A percentile compares a stretch with the other conserved stretches of the same genome.
phyloP scores from a whole-genome alignment of 305 asterid species.

The Stenogyne calaminthoides region DNA sequence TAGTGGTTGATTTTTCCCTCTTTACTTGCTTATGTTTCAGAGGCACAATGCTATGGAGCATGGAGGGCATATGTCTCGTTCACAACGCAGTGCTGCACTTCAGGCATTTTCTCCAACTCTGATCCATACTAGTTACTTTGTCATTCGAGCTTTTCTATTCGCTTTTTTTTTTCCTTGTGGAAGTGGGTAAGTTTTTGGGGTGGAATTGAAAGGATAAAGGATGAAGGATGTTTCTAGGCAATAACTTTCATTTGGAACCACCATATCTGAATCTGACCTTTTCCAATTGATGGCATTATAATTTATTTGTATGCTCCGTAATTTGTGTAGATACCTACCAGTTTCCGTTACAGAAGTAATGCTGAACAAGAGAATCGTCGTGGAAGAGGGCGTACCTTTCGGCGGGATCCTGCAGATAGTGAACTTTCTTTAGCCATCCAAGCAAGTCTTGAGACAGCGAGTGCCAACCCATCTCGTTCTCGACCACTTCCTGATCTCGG shows the following conservation, averaged over 20 bases:
- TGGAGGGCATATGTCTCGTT: conserved; percentile 97
- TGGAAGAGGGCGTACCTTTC: conserved; percentile 72
- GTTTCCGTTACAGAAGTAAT: conserved; percentile 78
- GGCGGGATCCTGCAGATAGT: conserved; percentile 66
- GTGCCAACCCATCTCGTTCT: conserved; percentile 40
- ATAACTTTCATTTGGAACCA: neutral
- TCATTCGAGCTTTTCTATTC: conserved; percentile 1
- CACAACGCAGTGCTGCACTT: conserved; percentile 95
- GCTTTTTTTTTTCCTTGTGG: neutral
- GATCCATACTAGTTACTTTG: conserved; percentile 14
- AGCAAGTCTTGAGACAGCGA: conserved; percentile 71
- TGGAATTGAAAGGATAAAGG: neutral
- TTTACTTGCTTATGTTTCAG: conserved; percentile 45
- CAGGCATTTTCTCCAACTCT: conserved; percentile 57
- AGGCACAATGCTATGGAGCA: conserved; percentile 92
- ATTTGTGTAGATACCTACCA: conserved; percentile 76
- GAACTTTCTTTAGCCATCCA: conserved; percentile 82
- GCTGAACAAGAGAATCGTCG: conserved; percentile 75
- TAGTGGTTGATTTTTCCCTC: conserved; percentile 18
- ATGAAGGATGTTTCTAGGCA: neutral
- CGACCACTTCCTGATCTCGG: conserved; percentile 41
- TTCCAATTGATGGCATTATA: conserved; percentile 10
- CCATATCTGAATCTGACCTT: conserved; percentile 1
- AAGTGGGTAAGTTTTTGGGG: neutral
- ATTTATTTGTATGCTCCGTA: conserved; percentile 25